Base-by-base conservation (phyloP, 257 asterid genomes). In the Cynanchum wilfordii region DNA sequence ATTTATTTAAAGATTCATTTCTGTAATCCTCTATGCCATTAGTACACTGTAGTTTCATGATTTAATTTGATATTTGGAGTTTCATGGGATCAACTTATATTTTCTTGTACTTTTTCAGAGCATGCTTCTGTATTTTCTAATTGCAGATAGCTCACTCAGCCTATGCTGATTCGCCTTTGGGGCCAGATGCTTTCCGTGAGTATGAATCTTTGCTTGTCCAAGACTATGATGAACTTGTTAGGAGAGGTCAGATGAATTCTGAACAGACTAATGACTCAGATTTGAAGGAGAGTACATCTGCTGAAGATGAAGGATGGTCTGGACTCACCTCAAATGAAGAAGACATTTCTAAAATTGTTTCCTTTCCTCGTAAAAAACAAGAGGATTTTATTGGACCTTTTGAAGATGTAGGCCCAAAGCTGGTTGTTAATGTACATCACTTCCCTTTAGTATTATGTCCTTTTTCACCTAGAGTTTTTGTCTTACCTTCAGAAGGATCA, bases 401-500 rank as follows among this genome's bases (percentile, higher is more conserved):
- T n/a, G 86, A 70, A 71, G 88, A 83, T 81, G 82, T 79, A 60
- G 87, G 86, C 73, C 84, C 72, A 77, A 89, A 85, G 76, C 80
- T 95, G 83, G 82, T 70, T 77, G 88, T 90, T 70, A 83, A 90
- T 49, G 97, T 92, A 76, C 90, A 80, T 81, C 99, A 95, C 83
- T 90, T 90, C 79, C 98, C 99, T 78, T 79, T 92, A 80, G 80
- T 95, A 79, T 72, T 95, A 69, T 90, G 96, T 85, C 97, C 98
- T 22, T 82, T 92, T 68, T 92, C 99, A 62, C 90, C 98, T 62
- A 84, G 94, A 86, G 90, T 86, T 77, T 95, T 95, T 79, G 97
- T 90, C 84, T 82, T 95, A 78, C 99, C 99, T 84, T 90, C 99
- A 78, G 97, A 95, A 89, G 98, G 99, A 75, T 92, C 90, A 75